Evolutionary conservation across 805 yeast genomes (phyloP).

Genomic region (Cyberlindnera maritima): DNA sequence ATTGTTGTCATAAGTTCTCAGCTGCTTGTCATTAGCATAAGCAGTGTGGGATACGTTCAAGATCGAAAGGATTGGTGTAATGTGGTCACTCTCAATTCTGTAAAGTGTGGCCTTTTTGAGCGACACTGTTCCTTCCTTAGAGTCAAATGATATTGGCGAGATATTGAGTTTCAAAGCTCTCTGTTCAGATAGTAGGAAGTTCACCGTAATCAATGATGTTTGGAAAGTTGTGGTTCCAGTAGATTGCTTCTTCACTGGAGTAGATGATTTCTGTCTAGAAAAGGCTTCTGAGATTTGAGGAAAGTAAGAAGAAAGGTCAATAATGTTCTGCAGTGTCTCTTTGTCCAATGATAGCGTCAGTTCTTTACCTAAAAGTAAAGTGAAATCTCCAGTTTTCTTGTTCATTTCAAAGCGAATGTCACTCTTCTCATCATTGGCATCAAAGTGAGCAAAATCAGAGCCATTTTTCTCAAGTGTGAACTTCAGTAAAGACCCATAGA

Average conservation of each 20-base stretch:
- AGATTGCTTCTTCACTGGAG: slow-evolving; percentile 3
- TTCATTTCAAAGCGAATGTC: slow-evolving; percentile 55
- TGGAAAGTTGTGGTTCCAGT: slow-evolving; percentile 15
- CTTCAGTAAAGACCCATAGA: slow-evolving; percentile 48
- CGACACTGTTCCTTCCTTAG: slow-evolving; percentile 31
- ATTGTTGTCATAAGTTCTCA: slow-evolving; percentile 28
- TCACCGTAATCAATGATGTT: slow-evolving; percentile 20
- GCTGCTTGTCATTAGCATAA: slow-evolving; percentile 19
- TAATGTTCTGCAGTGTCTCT: slow-evolving; percentile 26
- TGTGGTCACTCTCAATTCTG: slow-evolving; percentile 18
- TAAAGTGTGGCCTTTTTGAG: slow-evolving; percentile 33
- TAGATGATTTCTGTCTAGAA: slow-evolving; percentile 11
- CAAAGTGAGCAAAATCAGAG: slow-evolving; percentile 27
- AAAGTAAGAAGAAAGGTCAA: slow-evolving; percentile 29
- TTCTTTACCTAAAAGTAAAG: slow-evolving; percentile 43
- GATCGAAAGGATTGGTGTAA: slow-evolving; percentile 12
- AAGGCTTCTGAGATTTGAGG: slow-evolving; percentile 28
- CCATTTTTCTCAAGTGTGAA: slow-evolving; percentile 26
- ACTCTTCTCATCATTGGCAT: slow-evolving; percentile 33
- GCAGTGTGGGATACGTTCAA: slow-evolving; percentile 24
- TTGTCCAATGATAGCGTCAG: slow-evolving; percentile 25
- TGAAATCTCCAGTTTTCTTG: slow-evolving; percentile 32
- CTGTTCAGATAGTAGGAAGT: slow-evolving; percentile 8
- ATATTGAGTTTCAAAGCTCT: slow-evolving; percentile 28
- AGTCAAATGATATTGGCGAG: slow-evolving; percentile 45